phyloP scores from a whole-genome alignment of 2,329 filamentous ascomycete genomes.

The Alternaria rosae region DNA sequence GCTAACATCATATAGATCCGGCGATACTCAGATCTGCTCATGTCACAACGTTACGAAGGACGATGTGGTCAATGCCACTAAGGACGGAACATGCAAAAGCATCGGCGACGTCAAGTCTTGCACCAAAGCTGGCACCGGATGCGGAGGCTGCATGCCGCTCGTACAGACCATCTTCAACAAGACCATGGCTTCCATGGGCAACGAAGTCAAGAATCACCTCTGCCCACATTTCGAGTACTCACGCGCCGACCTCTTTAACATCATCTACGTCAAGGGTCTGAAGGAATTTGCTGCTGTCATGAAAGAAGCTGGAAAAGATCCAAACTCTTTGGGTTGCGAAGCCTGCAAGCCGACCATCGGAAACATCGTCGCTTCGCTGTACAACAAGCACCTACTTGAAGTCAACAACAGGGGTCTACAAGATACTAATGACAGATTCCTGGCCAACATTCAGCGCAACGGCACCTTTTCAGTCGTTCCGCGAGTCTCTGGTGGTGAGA shows the following conservation, averaged over 20 bases:
- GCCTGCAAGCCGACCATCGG: conserved; percentile 83
- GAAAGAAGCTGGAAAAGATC: conserved; percentile 76
- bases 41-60: conserved; percentile 93
- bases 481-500: conserved; percentile 82
- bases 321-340: conserved; percentile 80
- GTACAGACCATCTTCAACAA: conserved; percentile 91
- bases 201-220: conserved; percentile 85
- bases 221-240: conserved; percentile 86
- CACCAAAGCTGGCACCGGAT: conserved; percentile 91
- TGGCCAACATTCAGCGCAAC: conserved; percentile 90
- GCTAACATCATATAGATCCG: conserved; percentile 56
- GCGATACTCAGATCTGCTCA: conserved; percentile 89
- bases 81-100: conserved; percentile 80
- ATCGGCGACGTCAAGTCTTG: conserved; percentile 85
- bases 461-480: conserved; percentile 91
- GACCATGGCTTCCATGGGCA: conserved; percentile 83
- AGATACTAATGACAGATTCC: conserved; percentile 87
- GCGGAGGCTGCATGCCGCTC: conserved; percentile 87
- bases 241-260: conserved; percentile 88
- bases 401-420: conserved; percentile 75
- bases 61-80: conserved; percentile 74
- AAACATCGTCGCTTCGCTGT: conserved; percentile 81
- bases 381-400: conserved; percentile 84
- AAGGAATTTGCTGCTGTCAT: conserved; percentile 78
- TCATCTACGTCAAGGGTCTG: conserved; percentile 81